These are phyloP conservation scores for Casuarina cunninghamiana DNA, from an alignment of 306 rosid genomes.

Conservation along the genomic window DNA sequence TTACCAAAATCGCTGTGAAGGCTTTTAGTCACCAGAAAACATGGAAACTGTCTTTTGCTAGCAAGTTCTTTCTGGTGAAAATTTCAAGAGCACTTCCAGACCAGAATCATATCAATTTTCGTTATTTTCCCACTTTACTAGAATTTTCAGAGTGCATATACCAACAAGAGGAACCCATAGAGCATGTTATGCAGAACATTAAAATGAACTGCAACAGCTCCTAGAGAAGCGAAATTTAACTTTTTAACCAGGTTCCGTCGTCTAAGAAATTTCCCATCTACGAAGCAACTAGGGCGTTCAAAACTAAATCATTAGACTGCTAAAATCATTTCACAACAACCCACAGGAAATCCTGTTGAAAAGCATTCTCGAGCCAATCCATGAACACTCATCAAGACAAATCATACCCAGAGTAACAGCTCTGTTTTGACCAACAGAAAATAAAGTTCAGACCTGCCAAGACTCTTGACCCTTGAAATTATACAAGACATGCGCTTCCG, in stretches of 20 bases:
- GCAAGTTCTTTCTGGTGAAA: neutral
- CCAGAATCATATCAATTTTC: neutral
- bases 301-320: neutral
- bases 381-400: neutral
- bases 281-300: neutral
- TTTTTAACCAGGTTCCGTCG: neutral
- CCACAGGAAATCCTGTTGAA: neutral
- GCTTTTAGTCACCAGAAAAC: neutral
- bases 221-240: neutral
- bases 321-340: neutral
- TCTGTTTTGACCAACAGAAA: neutral
- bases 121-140: neutral
- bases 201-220: neutral
- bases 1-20: neutral
- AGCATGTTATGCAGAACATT: neutral
- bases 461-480: constrained; percentile 81
- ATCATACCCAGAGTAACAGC: neutral
- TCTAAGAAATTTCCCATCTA: neutral
- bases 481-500: constrained; percentile 44
- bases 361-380: neutral
- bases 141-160: neutral
- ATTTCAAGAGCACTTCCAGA: neutral
- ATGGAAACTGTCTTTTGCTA: neutral
- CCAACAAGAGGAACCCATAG: neutral
- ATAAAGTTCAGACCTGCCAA: constrained; percentile 67